These are phyloP conservation scores for Colletotrichum tropicale DNA, from an alignment of 2,329 filamentous ascomycete genomes.

Conservation along the genomic window DNA sequence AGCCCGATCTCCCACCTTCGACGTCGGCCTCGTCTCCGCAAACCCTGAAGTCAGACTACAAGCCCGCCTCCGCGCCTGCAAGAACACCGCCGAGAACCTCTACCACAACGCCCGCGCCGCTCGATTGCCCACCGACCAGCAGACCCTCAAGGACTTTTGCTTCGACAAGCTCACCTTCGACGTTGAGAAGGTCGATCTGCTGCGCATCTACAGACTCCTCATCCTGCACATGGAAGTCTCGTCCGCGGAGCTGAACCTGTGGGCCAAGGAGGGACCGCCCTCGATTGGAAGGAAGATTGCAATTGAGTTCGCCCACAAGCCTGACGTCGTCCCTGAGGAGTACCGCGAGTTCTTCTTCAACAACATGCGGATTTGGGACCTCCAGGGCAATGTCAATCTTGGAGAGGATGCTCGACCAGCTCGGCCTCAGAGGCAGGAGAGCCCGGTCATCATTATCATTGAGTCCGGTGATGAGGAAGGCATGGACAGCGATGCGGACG, in stretches of 20 bases:
- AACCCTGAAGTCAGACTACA: neutral
- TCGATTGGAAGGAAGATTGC: neutral
- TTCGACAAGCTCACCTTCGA: neutral
- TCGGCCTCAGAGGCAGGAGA: neutral
- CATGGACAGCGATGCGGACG: too few species aligned
- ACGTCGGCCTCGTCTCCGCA: too few species aligned
- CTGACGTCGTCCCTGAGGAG: neutral
- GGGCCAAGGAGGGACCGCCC: neutral
- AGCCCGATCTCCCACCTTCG: too few species aligned
- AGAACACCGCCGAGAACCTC: neutral
- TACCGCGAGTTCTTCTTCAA: neutral
- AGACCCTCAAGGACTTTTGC: neutral
- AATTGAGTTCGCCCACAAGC: neutral
- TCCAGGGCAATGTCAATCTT: neutral
- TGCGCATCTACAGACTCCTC: neutral
- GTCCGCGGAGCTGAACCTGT: neutral
- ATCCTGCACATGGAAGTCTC: neutral
- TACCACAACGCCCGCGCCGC: neutral
- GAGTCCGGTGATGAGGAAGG: neutral
- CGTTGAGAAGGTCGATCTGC: neutral
- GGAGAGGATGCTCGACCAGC: neutral
- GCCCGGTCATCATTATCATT: neutral
- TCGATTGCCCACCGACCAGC: neutral
- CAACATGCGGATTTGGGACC: neutral
- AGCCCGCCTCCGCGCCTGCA: neutral